phyloP scores from a whole-genome alignment of 306 rosid genomes.

The Heteromeles arbutifolia region DNA sequence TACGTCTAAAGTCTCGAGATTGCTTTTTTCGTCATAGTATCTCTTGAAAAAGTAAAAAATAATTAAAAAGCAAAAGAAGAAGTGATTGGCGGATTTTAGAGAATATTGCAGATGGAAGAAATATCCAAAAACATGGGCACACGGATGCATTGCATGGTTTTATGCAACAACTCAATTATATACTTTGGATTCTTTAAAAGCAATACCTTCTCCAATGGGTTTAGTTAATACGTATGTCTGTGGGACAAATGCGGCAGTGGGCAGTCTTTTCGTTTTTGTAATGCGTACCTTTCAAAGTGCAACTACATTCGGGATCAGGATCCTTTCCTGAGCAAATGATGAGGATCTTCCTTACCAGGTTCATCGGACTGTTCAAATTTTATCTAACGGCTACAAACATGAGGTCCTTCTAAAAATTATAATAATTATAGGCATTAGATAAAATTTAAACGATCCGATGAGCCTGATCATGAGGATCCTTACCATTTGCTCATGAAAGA shows the following conservation, averaged over 20 bases:
- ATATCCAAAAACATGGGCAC: not conserved
- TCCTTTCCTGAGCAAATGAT: too few relatives aligned
- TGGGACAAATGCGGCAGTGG: not conserved
- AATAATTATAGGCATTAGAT: too few relatives aligned
- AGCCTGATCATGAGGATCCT: too few relatives aligned
- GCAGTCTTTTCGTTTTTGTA: not conserved
- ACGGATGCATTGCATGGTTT: not conserved
- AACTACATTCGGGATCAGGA: not conserved
- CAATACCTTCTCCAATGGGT: not conserved
- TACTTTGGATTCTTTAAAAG: not conserved
- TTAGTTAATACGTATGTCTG: not conserved
- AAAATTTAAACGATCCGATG: too few relatives aligned
- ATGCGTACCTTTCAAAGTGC: not conserved
- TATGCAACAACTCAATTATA: not conserved
- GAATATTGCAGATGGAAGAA: not conserved
- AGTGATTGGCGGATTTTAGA: not conserved
- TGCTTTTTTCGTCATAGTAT: too few relatives aligned
- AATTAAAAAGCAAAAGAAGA: not conserved
- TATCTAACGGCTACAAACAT: too few relatives aligned
- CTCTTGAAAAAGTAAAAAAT: too few relatives aligned
- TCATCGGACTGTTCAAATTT: too few relatives aligned
- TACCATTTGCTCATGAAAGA: too few relatives aligned
- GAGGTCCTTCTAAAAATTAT: too few relatives aligned
- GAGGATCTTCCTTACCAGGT: too few relatives aligned
- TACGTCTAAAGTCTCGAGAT: not conserved